These are phyloP conservation scores for Saccharomyces cerevisiae DNA, from an alignment of 805 yeast genomes.

Conservation along the genomic window DNA sequence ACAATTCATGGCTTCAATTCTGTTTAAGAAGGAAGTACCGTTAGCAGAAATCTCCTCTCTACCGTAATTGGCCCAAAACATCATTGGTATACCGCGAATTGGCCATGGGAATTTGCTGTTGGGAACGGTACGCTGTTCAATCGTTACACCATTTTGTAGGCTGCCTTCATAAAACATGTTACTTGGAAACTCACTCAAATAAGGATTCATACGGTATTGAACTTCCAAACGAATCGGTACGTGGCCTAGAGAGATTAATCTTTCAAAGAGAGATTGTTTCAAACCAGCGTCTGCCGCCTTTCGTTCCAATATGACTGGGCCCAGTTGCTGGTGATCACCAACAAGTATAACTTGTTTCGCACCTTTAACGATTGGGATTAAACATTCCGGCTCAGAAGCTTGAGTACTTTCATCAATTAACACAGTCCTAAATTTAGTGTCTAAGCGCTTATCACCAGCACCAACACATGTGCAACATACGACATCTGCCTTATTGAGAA, in stretches of 20 bases:
- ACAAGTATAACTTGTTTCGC: conserved; percentile 83
- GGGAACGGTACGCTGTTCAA: conserved; percentile 52
- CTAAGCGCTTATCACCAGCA: conserved; percentile 70
- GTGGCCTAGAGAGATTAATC: conserved; percentile 74
- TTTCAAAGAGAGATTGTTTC: conserved; percentile 77
- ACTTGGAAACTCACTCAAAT: conserved; percentile 76
- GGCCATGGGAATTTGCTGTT: conserved; percentile 86
- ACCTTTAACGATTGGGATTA: conserved; percentile 83
- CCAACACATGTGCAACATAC: conserved; percentile 90
- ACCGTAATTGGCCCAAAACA: conserved; percentile 89
- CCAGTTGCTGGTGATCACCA: conserved; percentile 94
- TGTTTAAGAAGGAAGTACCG: conserved; percentile 75
- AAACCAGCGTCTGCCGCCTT: conserved; percentile 83
- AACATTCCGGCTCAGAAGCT: conserved; percentile 85
- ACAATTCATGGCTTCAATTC: conserved; percentile 84
- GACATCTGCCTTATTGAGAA: conserved; percentile 57
- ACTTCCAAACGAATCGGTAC: conserved; percentile 80
- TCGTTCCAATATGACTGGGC: conserved; percentile 79
- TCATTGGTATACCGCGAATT: conserved; percentile 74
- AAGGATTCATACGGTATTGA: conserved; percentile 93
- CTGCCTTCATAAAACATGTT: conserved; percentile 90
- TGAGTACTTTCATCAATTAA: conserved; percentile 91
- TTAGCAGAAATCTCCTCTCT: conserved; percentile 77
- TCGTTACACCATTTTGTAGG: conserved; percentile 84
- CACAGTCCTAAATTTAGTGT: conserved; percentile 61